Percentiles rank a stretch among this genome's conserved stretches.
Conservation (phyloP, 352 stramenopile species). For the Plasmopara halstedii region DNA sequence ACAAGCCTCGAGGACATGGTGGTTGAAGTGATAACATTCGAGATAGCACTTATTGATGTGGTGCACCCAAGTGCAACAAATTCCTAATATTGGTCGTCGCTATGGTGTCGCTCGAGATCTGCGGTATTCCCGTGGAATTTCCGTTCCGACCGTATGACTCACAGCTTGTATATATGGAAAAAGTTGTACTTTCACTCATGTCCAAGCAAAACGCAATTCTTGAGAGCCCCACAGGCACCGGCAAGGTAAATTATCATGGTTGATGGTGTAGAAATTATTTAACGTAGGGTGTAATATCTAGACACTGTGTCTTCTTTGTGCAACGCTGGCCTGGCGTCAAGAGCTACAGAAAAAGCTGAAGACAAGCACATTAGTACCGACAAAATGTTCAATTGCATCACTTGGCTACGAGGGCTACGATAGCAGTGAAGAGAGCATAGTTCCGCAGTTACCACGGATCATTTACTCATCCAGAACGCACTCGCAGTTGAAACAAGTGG, state of each 20-base stretch:
- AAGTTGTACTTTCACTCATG: conserved; percentile 88
- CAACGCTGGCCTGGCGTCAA: conserved; percentile 90
- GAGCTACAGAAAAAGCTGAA: conserved; percentile 56
- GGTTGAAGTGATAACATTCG: conserved; percentile 16
- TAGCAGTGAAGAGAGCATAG: conserved; percentile 26
- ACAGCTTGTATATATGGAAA: conserved; percentile 96
- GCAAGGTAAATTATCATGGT: conserved; percentile 68
- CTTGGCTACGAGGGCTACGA: conserved; percentile 53
- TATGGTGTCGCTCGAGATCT: conserved; percentile 80
- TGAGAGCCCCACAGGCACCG: conserved; percentile 96
- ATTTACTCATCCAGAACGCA: conserved; percentile 98
- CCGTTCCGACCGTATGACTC: conserved; percentile 96
- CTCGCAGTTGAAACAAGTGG: conserved; percentile 96
- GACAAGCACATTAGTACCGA: neutral
- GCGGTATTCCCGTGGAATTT: conserved; percentile 90
- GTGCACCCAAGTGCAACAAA: conserved; percentile 20
- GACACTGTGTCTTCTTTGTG: conserved; percentile 96
- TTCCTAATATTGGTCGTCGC: neutral
- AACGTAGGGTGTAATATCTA: too few species aligned
- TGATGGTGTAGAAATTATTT: neutral
- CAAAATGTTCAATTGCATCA: conserved; percentile 4
- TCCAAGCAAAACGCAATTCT: conserved; percentile 94
- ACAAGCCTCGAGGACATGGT: conserved; percentile 40
- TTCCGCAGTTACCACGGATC: conserved; percentile 76
- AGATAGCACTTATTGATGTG: conserved; percentile 10